Percentiles rank a stretch among this genome's conserved stretches.
phyloP scores from a whole-genome alignment of 2,329 filamentous ascomycete genomes.

The Penicillium sp. region DNA sequence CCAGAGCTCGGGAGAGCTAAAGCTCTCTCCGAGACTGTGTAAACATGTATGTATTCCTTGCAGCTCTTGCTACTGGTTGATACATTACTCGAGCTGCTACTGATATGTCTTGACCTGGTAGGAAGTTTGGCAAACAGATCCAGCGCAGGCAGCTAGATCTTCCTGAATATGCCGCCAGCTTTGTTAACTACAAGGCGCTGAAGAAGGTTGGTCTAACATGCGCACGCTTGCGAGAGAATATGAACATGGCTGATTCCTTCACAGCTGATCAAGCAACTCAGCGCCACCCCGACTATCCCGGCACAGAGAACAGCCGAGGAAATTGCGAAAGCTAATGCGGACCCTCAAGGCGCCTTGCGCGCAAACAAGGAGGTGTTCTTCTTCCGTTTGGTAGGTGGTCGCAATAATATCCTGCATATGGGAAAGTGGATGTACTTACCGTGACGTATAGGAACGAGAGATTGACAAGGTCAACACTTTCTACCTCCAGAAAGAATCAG shows the following conservation, averaged over 20 bases:
- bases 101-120: constrained; percentile 40
- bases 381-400: constrained; percentile 75
- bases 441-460: constrained; percentile 72
- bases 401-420: not conserved
- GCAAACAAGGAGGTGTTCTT: constrained; percentile 99
- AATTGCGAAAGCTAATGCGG: constrained; percentile 49
- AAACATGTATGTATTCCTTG: constrained; percentile 3
- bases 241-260: constrained; percentile 27
- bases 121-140: constrained; percentile 99
- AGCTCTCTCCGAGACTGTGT: constrained; percentile 10
- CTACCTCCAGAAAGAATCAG: constrained; percentile 95
- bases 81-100: not conserved
- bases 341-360: constrained; percentile 86
- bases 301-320: constrained; percentile 63
- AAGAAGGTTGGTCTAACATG: constrained; percentile 70
- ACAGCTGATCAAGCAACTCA: constrained; percentile 97
- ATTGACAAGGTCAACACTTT: constrained; percentile 98
- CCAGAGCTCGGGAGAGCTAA: constrained; percentile 14
- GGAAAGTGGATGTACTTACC: not conserved
- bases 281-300: constrained; percentile 79
- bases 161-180: constrained; percentile 97
- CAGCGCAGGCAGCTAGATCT: constrained; percentile 99
- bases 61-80: not conserved
- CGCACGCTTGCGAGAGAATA: not conserved
- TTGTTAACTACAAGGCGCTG: constrained; percentile 98